These are phyloP conservation scores for Phytophthora hybrid DNA, from an alignment of 352 stramenopile genomes.

Conservation along the genomic window DNA sequence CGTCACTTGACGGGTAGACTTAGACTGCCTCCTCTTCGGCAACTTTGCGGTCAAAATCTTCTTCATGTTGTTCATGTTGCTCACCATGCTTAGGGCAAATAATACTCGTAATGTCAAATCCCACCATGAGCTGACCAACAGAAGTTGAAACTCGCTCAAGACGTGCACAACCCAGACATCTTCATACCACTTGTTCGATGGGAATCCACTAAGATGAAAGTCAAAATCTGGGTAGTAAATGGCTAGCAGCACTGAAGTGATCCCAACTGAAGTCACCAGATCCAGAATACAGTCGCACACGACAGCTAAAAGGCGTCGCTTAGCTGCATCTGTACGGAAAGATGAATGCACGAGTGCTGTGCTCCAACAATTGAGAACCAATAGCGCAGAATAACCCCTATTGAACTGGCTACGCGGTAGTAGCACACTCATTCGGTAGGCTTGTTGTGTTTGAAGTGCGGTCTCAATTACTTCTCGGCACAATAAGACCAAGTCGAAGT, in stretches of 20 bases:
- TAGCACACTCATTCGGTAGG: constrained; percentile 32
- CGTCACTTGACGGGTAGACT: background rate
- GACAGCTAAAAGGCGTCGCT: constrained; percentile 37
- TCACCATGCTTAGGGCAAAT: constrained; percentile 23
- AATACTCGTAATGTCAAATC: constrained; percentile 22
- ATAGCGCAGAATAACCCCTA: constrained; percentile 23
- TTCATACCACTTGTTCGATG: constrained; percentile 35
- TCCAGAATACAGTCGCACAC: constrained; percentile 35
- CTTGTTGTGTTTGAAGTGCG: constrained; percentile 26
- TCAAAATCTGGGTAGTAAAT: constrained; percentile 28
- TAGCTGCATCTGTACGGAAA: constrained; percentile 9
- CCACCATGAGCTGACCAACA: constrained; percentile 28
- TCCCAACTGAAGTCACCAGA: constrained; percentile 38
- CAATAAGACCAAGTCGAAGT: constrained; percentile 30
- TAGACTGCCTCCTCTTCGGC: background rate
- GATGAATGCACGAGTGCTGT: constrained; percentile 29
- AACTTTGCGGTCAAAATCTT: constrained; percentile 17
- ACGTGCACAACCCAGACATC: constrained; percentile 43
- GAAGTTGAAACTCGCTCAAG: constrained; percentile 40
- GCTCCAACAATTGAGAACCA: constrained; percentile 42
- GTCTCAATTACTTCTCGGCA: constrained; percentile 30
- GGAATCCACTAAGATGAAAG: constrained; percentile 3
- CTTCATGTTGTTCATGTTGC: constrained; percentile 32
- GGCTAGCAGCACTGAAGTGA: constrained; percentile 15
- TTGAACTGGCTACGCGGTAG: constrained; percentile 24